Conservation (phyloP, 805 yeast genomes). For the Saturnispora gosingensis region DNA sequence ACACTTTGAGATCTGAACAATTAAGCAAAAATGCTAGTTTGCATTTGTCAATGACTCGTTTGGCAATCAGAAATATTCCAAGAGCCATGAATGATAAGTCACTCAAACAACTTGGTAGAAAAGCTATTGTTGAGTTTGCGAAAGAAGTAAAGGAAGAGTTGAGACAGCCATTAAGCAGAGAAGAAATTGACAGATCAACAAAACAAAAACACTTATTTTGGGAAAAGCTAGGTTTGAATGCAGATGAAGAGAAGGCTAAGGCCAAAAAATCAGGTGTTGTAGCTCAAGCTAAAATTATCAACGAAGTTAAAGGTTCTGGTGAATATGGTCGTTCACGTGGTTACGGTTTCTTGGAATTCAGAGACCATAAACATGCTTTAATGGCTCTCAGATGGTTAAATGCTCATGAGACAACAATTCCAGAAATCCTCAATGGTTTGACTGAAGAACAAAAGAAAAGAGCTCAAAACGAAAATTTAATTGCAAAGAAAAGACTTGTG, state of each 20-base stretch:
- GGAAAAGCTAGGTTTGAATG: slow-evolving; percentile 29
- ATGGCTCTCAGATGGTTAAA: slow-evolving; percentile 97
- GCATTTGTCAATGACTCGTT: slow-evolving; percentile 88
- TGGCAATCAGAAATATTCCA: slow-evolving; percentile 91
- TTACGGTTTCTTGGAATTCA: slow-evolving; percentile 88
- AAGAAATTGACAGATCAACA: slow-evolving; percentile 74
- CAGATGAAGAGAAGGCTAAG: slow-evolving; percentile 38
- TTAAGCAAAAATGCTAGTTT: slow-evolving; percentile 82
- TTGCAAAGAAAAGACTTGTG: slow-evolving; percentile 63
- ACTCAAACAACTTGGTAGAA: slow-evolving; percentile 84
- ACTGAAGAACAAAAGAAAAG: slow-evolving; percentile 55
- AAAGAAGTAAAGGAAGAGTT: slow-evolving; percentile 65
- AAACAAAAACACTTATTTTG: slow-evolving; percentile 42
- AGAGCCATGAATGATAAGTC: slow-evolving; percentile 85
- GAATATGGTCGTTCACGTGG: slow-evolving; percentile 89
- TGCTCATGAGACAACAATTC: slow-evolving; percentile 72
- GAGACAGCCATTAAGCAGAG: slow-evolving; percentile 83
- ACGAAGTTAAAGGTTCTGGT: slow-evolving; percentile 85
- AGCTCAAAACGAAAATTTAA: slow-evolving; percentile 41
- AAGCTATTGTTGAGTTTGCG: slow-evolving; percentile 91
- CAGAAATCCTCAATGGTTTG: slow-evolving; percentile 65
- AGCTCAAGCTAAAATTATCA: slow-evolving; percentile 84
- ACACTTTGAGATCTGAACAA: slow-evolving; percentile 78
- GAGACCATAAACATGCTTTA: slow-evolving; percentile 85
- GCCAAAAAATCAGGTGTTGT: slow-evolving; percentile 84